A percentile compares a stretch with the other conserved stretches of the same genome.
Evolutionary conservation across 2,329 filamentous ascomycete genomes (phyloP).

Genomic region (Mycocentrospora acerina): DNA sequence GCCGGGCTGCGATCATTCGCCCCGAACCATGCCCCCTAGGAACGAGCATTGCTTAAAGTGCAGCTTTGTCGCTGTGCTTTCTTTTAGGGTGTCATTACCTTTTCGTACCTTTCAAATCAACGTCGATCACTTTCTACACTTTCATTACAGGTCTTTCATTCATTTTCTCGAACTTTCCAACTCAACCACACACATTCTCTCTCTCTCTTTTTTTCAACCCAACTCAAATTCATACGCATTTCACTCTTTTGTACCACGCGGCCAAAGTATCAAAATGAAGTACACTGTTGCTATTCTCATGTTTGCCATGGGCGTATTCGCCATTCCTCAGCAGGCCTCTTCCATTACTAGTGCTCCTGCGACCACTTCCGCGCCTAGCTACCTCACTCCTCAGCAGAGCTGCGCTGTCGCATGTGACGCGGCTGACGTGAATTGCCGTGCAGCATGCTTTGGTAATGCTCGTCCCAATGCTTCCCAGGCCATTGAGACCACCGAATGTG

Average conservation of each 20-base stretch:
- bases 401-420: conserved; percentile 43
- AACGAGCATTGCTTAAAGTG: no score
- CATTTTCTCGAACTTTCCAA: no score
- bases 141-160: no score
- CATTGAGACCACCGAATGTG: conserved; percentile 55
- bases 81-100: no score
- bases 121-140: no score
- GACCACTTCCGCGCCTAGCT: conserved; percentile 26
- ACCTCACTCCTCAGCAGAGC: conserved; percentile 32
- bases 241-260: conserved; percentile 6
- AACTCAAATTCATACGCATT: conserved; percentile 3
- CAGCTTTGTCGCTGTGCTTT: no score
- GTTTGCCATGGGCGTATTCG: conserved; percentile 48
- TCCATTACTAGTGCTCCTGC: conserved; percentile 39
- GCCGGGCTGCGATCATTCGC: not conserved
- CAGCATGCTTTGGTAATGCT: conserved; percentile 53
- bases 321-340: conserved; percentile 45
- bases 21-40: not conserved
- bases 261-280: conserved; percentile 40
- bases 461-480: conserved; percentile 54
- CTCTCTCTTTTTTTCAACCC: conserved; percentile 4
- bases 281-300: conserved; percentile 48
- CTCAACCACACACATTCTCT: no score
- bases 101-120: no score
- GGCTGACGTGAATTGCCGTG: conserved; percentile 54